A percentile compares a stretch with the other conserved stretches of the same genome.
Evolutionary conservation across 306 rosid genomes (phyloP).

Genomic region (Corylus americana): DNA sequence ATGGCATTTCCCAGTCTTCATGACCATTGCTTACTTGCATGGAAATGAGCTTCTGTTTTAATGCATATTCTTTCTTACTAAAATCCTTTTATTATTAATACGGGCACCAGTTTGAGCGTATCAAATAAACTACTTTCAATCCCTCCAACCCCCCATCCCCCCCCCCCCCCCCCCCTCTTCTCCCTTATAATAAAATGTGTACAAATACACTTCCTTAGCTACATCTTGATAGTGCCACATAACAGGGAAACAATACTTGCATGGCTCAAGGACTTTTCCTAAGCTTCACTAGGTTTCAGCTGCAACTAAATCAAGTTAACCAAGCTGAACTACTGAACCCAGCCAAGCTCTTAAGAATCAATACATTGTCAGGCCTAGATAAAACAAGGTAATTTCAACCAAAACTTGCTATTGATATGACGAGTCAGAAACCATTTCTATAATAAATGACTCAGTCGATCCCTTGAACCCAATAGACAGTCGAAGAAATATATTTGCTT

Average conservation of each 20-base stretch:
- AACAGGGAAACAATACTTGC: background rate
- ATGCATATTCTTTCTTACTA: background rate
- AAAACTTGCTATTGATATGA: background rate
- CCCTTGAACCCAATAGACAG: no score
- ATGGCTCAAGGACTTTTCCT: background rate
- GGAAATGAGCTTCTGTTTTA: background rate
- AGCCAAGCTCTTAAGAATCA: no score
- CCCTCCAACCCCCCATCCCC: no score
- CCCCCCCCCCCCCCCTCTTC: background rate
- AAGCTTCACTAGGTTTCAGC: background rate
- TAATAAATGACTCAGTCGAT: background rate
- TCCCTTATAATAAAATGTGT: background rate
- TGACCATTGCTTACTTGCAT: background rate
- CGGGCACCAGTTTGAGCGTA: background rate
- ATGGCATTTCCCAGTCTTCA: background rate
- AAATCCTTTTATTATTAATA: no score
- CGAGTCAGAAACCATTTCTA: background rate
- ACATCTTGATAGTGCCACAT: background rate
- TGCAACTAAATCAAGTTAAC: background rate
- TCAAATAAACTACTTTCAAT: background rate
- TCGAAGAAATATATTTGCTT: no score
- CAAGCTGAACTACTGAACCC: background rate
- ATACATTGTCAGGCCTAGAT: background rate
- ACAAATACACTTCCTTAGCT: background rate
- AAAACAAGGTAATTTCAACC: background rate